phyloP scores from a whole-genome alignment of 2,329 filamentous ascomycete species.

The Berkeleyomyces basicola region DNA sequence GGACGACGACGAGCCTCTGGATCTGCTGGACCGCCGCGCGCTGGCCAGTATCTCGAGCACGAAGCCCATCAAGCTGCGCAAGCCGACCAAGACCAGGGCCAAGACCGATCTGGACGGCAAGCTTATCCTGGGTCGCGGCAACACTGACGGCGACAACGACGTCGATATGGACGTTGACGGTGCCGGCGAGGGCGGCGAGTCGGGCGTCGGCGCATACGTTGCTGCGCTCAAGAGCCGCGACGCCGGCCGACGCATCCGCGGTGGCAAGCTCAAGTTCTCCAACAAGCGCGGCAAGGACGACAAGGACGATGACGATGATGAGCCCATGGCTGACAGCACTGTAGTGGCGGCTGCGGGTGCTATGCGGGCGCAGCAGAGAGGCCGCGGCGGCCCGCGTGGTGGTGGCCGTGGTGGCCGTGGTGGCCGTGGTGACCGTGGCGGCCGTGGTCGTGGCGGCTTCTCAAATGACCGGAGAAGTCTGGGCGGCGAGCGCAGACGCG shows the following conservation, averaged over 20 bases:
- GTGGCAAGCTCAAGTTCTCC: conserved; percentile 55
- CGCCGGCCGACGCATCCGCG: conserved; percentile 44
- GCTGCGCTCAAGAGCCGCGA: conserved; percentile 53
- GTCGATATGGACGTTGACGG: conserved; percentile 45
- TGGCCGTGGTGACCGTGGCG: conserved; percentile 22
- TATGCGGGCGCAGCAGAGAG: conserved; percentile 7
- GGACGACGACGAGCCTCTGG: conserved; percentile 85
- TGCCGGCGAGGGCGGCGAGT: conserved; percentile 34
- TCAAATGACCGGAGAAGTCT: conserved; percentile 31
- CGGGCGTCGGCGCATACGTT: conserved; percentile 52
- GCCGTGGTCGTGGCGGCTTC: conserved; percentile 30
- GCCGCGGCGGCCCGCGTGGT: conserved; percentile 26
- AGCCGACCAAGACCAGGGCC: conserved; percentile 41
- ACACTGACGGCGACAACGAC: conserved; percentile 34
- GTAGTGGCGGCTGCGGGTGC: conserved; percentile 19
- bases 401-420: conserved; percentile 22
- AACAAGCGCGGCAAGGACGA: conserved; percentile 37
- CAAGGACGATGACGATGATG: conserved; percentile 31
- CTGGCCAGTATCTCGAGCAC: conserved; percentile 88
- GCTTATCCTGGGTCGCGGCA: conserved; percentile 51
- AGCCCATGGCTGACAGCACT: conserved; percentile 33
- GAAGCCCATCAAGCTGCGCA: conserved; percentile 52
- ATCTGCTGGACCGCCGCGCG: conserved; percentile 76
- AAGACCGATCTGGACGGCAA: conserved; percentile 65
- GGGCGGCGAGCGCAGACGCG: conserved; percentile 30